phyloP scores from a whole-genome alignment of 192 early-diverging fungal genomes.

The Coemansia sp. region DNA sequence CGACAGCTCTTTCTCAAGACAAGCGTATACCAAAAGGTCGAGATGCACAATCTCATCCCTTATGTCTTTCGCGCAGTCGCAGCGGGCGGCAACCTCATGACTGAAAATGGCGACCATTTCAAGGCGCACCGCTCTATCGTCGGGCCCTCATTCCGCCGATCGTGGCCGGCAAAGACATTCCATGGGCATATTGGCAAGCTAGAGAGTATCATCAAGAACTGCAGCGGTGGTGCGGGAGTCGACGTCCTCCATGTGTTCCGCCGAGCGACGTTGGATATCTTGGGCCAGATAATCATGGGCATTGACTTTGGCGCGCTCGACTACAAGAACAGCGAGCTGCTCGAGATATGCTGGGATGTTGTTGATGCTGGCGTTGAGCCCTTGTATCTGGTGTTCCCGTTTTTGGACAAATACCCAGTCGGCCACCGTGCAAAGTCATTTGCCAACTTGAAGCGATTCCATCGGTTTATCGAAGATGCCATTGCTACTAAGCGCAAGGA shows the following conservation, averaged over 20 bases:
- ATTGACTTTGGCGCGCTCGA: conserved; percentile 51
- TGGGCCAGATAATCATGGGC: conserved; percentile 53
- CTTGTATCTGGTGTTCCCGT: conserved; percentile 54
- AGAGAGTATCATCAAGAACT: conserved; percentile 24
- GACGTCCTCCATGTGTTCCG: conserved; percentile 42
- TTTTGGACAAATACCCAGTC: conserved; percentile 50
- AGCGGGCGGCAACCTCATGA: conserved; percentile 52
- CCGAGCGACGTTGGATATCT: conserved; percentile 44
- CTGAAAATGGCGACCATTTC: conserved; percentile 50
- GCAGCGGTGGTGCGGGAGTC: not conserved
- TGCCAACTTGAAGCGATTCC: conserved; percentile 46
- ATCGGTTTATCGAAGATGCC: conserved; percentile 46
- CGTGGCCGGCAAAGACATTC: conserved; percentile 48
- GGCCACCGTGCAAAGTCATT: conserved; percentile 42
- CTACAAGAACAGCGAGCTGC: conserved; percentile 43
- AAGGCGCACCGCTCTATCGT: conserved; percentile 50
- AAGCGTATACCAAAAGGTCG: conserved; percentile 43
- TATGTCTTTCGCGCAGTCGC: conserved; percentile 45
- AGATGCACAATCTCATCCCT: conserved; percentile 52
- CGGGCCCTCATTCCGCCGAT: conserved; percentile 47
- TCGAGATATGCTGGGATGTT: conserved; percentile 52
- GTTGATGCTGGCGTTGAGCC: conserved; percentile 50
- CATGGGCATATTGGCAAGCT: conserved; percentile 33
- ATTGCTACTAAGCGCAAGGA: conserved; percentile 36
- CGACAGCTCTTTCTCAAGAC: conserved; percentile 52